Percentiles rank a stretch among this genome's conserved stretches.
These are phyloP conservation scores for Aspergillus tubingensis DNA, from an alignment of 2,329 filamentous ascomycete genomes.

Conservation along the genomic window DNA sequence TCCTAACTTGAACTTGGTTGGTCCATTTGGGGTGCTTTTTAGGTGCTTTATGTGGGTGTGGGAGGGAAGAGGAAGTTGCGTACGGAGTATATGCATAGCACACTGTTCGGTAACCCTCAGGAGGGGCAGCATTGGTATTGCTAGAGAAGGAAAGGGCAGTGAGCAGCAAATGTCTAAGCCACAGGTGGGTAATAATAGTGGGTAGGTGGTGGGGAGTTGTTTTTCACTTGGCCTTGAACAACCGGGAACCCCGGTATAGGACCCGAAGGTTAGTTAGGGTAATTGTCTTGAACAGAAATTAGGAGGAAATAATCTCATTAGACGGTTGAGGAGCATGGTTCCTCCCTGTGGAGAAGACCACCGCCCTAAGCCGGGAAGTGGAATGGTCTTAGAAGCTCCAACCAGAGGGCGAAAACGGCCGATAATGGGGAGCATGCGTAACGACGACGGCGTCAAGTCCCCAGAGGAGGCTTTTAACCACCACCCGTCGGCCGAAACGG, in stretches of 20 bases:
- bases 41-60: neutral
- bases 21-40: neutral
- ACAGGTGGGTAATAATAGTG: neutral
- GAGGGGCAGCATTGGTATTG: conserved; percentile 2
- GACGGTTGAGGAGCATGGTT: conserved; percentile 22
- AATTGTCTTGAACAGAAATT: conserved; percentile 6
- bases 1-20: neutral
- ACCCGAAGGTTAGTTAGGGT: conserved; percentile 12
- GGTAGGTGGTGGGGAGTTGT: neutral
- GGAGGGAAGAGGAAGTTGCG: neutral
- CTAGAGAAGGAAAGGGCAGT: neutral
- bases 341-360: conserved; percentile 22
- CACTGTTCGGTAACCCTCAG: neutral
- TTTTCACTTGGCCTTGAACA: conserved; percentile 6
- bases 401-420: conserved; percentile 19
- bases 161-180: conserved; percentile 8
- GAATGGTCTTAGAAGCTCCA: conserved; percentile 15
- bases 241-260: conserved; percentile 17
- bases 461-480: conserved; percentile 14
- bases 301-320: conserved; percentile 3
- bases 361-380: conserved; percentile 17
- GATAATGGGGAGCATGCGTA: conserved; percentile 21
- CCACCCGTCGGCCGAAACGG: conserved; percentile 15
- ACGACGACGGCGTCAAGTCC: conserved; percentile 24
- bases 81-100: neutral